Base-by-base conservation (phyloP, 306 rosid genomes). In the Crotalaria pallida region DNA sequence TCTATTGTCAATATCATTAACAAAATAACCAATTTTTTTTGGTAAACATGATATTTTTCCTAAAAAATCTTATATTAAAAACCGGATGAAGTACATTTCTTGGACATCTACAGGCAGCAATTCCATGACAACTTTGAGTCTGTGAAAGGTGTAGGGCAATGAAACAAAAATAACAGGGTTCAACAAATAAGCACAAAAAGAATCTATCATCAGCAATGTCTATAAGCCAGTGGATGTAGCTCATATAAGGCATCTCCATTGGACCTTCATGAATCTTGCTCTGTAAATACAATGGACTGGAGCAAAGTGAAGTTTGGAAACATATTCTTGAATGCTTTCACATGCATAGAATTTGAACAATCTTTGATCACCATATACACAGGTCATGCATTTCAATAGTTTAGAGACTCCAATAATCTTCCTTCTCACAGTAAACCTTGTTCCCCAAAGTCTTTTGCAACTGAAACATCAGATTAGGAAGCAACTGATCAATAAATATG, bases 361-460 rank as follows among this genome's bases (percentile, higher is more conserved):
- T 26, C 57, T 41, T 51, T 55, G 62, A 77, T 64, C 24, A 43
- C 58, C 69, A 72, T 68, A 82, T 76, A 80, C 74, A 70, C 4
- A 74, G 64, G 58, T 44, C 65, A 17, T 38, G 69, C 63, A 59
- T 49, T 65, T 58, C 10, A 24, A 26, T 67, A 52, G 59, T n/a
- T 74, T 67, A 75, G 60, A 80, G 80, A 77, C 52, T 66, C 74
- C 81, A 62, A 16, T 23, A 62, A 19, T 57, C 72, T 24, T 33
- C 71, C 77, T 33, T 66, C 74, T 88, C 87, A 91, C 17, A 80
- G 71, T 12, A 83, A 58, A 74, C 90, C 92, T 63, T 64, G 77
- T 40, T 76, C 79, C 61, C 48, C 75, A 22, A 86, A 77, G 8
- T 86, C 92, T 70, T 7, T 38, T 24, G 84, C 97, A 68, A 73